Evolutionary conservation across 1,284 basidiomycete species (phyloP).

Genomic region (Cutaneotrichosporon curvatum): DNA sequence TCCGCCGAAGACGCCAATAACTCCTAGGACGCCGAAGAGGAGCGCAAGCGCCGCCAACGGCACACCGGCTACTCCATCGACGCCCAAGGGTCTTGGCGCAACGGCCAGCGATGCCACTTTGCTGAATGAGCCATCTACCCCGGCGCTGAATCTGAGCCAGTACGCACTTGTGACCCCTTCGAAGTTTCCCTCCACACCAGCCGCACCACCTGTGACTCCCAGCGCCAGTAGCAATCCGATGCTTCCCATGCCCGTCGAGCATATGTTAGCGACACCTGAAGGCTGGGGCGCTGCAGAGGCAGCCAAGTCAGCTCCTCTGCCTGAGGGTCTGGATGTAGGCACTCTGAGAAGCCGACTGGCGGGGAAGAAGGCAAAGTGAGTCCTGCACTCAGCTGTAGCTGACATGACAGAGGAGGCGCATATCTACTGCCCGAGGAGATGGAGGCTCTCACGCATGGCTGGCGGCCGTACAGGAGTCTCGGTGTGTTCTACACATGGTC

Average conservation of each 20-base stretch:
- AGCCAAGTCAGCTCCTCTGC: conserved; percentile 49
- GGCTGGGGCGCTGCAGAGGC: conserved; percentile 20
- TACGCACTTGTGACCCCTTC: conserved; percentile 4
- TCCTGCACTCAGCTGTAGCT: conserved; percentile 1
- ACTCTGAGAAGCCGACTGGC: conserved; percentile 59
- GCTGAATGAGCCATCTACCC: neutral
- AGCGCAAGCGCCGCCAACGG: neutral
- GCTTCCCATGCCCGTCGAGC: conserved; percentile 10
- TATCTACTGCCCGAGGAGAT: conserved; percentile 75
- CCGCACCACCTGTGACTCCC: conserved; percentile 12
- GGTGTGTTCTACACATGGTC: conserved; percentile 51
- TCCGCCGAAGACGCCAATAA: conserved; percentile 17
- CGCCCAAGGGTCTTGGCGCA: neutral
- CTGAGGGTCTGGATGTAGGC: conserved; percentile 57
- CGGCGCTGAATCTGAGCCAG: neutral
- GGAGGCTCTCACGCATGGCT: conserved; percentile 65
- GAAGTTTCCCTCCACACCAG: conserved; percentile 10
- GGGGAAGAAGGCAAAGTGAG: conserved; percentile 75
- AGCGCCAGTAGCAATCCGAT: conserved; percentile 12
- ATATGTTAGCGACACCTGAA: conserved; percentile 5
- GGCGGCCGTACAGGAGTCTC: conserved; percentile 72
- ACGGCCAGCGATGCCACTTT: neutral
- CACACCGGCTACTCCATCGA: neutral
- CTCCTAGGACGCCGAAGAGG: conserved; percentile 48
- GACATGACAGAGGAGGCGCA: conserved; percentile 54